Evolutionary conservation across 352 stramenopile genomes (phyloP).

Genomic region (Blastocystis sp.): DNA sequence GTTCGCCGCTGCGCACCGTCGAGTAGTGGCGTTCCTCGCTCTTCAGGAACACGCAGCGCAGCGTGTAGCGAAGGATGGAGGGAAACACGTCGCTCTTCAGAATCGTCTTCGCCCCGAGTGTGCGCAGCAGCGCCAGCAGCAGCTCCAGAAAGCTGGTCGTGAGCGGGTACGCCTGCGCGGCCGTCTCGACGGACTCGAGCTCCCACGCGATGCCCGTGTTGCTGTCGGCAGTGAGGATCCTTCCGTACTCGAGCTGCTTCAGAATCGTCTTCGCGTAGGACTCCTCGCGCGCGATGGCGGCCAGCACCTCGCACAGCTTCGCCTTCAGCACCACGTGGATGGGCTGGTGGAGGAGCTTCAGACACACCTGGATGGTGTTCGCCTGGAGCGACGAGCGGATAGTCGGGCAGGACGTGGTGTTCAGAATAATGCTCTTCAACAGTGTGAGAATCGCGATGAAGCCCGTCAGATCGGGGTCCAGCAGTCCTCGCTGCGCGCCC

Average conservation of each 20-base stretch:
- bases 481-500: constrained; percentile 31
- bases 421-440: not conserved
- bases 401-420: not conserved
- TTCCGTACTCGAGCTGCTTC: constrained; percentile 35
- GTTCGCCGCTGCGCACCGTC: constrained; percentile 17
- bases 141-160: constrained; percentile 20
- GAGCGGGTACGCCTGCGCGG: constrained; percentile 38
- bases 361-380: constrained; percentile 44
- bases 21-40: not conserved
- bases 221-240: constrained; percentile 7
- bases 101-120: not conserved
- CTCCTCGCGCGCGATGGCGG: not conserved
- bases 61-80: not conserved
- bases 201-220: constrained; percentile 7
- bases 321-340: constrained; percentile 56
- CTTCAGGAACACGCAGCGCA: constrained; percentile 15
- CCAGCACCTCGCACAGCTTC: constrained; percentile 1
- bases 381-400: constrained; percentile 37
- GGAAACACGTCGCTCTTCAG: constrained; percentile 21
- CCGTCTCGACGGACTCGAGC: constrained; percentile 20
- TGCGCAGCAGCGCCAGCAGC: not conserved
- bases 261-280: constrained; percentile 24
- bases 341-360: constrained; percentile 43
- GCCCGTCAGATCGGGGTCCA: constrained; percentile 54
- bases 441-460: constrained; percentile 49